Evolutionary conservation across 306 rosid species (phyloP).

Genomic region (Lathyrus aphaca): DNA sequence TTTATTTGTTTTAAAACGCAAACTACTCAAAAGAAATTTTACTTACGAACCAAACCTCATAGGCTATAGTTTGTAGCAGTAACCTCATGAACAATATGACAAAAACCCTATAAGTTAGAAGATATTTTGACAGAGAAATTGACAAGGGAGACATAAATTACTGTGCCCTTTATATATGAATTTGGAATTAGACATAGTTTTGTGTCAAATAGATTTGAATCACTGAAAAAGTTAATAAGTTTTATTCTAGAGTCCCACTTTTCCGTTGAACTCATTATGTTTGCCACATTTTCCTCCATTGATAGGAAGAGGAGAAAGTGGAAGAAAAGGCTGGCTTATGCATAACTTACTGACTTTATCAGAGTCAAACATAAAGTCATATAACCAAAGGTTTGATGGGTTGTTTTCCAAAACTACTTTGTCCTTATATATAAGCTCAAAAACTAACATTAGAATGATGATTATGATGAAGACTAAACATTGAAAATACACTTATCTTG

Average conservation of each 20-base stretch:
- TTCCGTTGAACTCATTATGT: conserved; percentile 43
- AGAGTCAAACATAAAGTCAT: conserved; percentile 70
- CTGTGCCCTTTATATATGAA: conserved; percentile 51
- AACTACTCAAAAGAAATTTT: no score
- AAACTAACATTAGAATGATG: no score
- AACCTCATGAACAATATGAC: no score
- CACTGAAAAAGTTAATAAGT: conserved; percentile 44
- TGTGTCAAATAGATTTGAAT: conserved; percentile 58
- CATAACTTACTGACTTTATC: conserved; percentile 46
- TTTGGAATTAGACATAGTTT: conserved; percentile 49
- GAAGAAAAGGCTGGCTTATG: conserved; percentile 61
- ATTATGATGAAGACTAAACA: no score
- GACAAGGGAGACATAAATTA: conserved; percentile 33
- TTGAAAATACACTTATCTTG: conserved; percentile 25
- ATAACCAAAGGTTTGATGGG: conserved; percentile 39
- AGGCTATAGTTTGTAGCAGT: no score
- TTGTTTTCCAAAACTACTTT: conserved; percentile 40
- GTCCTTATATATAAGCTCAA: conserved; percentile 12
- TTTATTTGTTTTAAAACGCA: no score
- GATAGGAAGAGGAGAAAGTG: conserved; percentile 50
- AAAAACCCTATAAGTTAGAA: no score
- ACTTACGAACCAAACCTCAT: no score
- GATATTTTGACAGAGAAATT: not conserved
- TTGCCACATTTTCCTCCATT: conserved; percentile 38
- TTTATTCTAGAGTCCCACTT: conserved; percentile 39